These are phyloP conservation scores for Mixia osmundae DNA, from an alignment of 1,284 basidiomycete genomes.

Conservation along the genomic window DNA sequence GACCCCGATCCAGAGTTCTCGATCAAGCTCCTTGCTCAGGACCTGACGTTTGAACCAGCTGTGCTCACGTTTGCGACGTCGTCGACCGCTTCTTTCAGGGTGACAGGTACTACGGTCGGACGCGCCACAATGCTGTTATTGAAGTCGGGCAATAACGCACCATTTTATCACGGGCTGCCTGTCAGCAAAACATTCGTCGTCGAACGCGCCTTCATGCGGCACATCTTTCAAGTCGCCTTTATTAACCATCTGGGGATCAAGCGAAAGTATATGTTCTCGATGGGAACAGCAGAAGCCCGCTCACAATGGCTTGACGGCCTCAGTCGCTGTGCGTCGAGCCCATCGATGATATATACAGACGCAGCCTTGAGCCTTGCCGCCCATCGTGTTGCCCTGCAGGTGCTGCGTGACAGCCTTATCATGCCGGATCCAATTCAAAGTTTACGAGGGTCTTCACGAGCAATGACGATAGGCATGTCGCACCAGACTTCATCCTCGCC, in stretches of 20 bases:
- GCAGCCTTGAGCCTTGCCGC: slow-evolving; percentile 33
- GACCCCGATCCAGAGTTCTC: slow-evolving; percentile 49
- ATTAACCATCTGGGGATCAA: slow-evolving; percentile 40
- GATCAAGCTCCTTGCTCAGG: slow-evolving; percentile 61
- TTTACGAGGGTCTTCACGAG: no score
- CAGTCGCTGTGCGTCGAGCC: slow-evolving; percentile 39
- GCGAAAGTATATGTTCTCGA: slow-evolving; percentile 78
- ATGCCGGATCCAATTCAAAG: no score
- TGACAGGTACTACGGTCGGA: slow-evolving; percentile 60
- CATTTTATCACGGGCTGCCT: slow-evolving; percentile 53
- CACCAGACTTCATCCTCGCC: no score
- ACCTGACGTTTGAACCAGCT: slow-evolving; percentile 61
- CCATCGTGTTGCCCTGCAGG: slow-evolving; percentile 45
- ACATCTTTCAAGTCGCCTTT: slow-evolving; percentile 78
- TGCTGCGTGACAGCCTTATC: slow-evolving; percentile 60
- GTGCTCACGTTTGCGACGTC: slow-evolving; percentile 50
- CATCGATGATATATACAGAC: slow-evolving; percentile 19
- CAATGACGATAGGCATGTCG: no score
- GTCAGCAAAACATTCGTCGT: slow-evolving; percentile 48
- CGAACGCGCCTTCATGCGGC: slow-evolving; percentile 32
- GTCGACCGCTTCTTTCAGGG: slow-evolving; percentile 57
- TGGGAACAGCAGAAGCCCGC: slow-evolving; percentile 46
- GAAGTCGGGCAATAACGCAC: slow-evolving; percentile 50
- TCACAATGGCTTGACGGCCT: slow-evolving; percentile 49
- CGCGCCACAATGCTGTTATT: slow-evolving; percentile 53